Evolutionary conservation across 768 basidiomycete species (phyloP), one percentile per base, ranked within the genome.

Genomic region (Sarcodon sp.): DNA sequence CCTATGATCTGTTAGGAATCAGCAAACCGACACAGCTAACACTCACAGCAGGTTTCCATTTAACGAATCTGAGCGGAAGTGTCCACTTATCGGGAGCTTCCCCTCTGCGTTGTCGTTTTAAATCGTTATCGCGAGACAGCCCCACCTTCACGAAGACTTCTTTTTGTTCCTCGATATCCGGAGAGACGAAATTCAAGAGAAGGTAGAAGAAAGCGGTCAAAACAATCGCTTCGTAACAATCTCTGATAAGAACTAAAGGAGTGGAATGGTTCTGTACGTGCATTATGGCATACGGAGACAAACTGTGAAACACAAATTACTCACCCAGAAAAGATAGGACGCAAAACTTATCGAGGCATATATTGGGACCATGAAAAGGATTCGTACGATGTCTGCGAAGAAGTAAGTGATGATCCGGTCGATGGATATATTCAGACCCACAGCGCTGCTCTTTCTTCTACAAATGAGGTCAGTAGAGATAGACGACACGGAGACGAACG

Each of bases 191-290:
- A 49, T 69, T 70, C 45, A 87, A 67, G 31, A 89, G 70, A 33
- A 89, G 71, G 57, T 84, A 86, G 64, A 89, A 87, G 69, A 87
- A 87, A 2, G 83, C 69, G 0, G 79, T 82, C 50, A 89, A 66
- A 10, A 87, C 79, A 35, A 80, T 76, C 9, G 83, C 76, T 66
- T 87, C 86, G 61, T 87, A 88, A 52, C 75, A 72, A 58, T 87
- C 85, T 41, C 84, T 73, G 46, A 84, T 61, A 41, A 87, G 72
- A 37, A 85, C 71, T 27, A 84, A 64, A 3, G 81, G 79, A 0
- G 83, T 80, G 1, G 84, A 73, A 48, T 84, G 73, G 50, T 81
- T 77, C 77, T 81, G 45, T 21, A 38, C 52, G 48, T 49, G 39
- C 52, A 39, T 13, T 43, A 16, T 47, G 6, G 16, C 36, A 3